These are phyloP conservation scores for Dioscorea cayenensis DNA, from an alignment of 116 monocot species.

Conservation along the genomic window DNA sequence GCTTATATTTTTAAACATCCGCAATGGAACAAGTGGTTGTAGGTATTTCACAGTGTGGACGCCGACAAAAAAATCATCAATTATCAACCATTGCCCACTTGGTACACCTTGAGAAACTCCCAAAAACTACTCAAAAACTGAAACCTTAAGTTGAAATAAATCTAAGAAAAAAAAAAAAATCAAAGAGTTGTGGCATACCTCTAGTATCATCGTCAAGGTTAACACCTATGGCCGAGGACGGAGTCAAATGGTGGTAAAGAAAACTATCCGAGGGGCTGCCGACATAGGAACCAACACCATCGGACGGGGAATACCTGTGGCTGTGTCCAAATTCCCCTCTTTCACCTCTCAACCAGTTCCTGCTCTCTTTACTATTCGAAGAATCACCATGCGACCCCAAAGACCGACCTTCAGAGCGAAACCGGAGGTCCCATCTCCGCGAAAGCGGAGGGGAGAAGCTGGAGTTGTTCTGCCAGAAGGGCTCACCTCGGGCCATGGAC, in stretches of 20 bases:
- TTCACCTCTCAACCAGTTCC: neutral
- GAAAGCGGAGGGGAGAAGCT: conserved; percentile 56
- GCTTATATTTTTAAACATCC: no score
- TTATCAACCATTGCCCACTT: no score
- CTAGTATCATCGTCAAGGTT: neutral
- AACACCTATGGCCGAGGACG: neutral
- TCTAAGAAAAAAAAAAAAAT: neutral
- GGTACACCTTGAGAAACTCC: no score
- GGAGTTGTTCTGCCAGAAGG: conserved; percentile 53
- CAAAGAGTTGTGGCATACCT: neutral
- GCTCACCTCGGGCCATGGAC: conserved; percentile 38
- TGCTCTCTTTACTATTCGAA: neutral
- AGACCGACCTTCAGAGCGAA: conserved; percentile 9
- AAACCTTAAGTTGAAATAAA: no score
- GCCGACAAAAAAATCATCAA: no score
- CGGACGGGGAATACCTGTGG: neutral
- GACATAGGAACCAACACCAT: neutral
- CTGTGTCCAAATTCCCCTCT: neutral
- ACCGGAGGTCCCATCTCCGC: conserved; percentile 20
- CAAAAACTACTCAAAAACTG: no score
- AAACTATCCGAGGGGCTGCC: neutral
- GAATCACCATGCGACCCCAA: conserved; percentile 6
- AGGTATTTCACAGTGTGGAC: no score
- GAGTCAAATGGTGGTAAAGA: neutral
- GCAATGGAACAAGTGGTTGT: no score